These are phyloP conservation scores for Raffaelea arxii DNA, from an alignment of 2,329 filamentous ascomycete genomes.

Conservation along the genomic window DNA sequence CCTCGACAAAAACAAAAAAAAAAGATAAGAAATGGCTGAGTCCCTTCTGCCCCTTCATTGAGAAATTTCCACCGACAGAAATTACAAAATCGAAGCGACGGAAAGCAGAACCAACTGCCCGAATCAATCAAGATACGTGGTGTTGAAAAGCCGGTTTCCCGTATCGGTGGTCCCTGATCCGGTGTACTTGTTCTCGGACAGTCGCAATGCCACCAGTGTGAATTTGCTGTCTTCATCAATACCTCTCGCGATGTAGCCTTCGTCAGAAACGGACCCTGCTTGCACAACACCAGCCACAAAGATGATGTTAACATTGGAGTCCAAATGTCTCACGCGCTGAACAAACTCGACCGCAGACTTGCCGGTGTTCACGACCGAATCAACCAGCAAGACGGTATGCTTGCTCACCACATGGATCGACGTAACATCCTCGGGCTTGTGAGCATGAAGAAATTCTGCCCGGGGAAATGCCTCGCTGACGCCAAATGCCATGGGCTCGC, in stretches of 20 bases:
- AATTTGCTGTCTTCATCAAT: constrained; percentile 20
- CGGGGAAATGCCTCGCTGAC: constrained; percentile 41
- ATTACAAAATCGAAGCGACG: too few species aligned
- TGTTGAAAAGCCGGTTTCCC: background rate
- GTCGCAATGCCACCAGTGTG: constrained; percentile 39
- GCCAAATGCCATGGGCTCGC: constrained; percentile 51
- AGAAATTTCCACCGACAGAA: too few species aligned
- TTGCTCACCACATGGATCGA: constrained; percentile 25
- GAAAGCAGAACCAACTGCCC: too few species aligned
- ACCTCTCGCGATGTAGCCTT: constrained; percentile 4
- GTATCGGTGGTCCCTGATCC: background rate
- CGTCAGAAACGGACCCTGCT: constrained; percentile 13
- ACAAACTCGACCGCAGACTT: constrained; percentile 39
- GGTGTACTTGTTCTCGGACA: constrained; percentile 47
- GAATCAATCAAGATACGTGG: too few species aligned
- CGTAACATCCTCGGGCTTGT: constrained; percentile 28
- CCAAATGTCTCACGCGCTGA: constrained; percentile 29
- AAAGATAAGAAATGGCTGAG: too few species aligned
- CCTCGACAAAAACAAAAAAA: too few species aligned
- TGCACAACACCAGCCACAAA: constrained; percentile 48
- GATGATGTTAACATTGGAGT: constrained; percentile 34
- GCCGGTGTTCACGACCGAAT: constrained; percentile 52
- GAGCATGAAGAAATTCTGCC: constrained; percentile 41
- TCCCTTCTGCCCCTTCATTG: too few species aligned
- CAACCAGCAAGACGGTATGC: constrained; percentile 42